Evolutionary conservation across 2,329 filamentous ascomycete genomes (phyloP).

Genomic region (Fusarium duplospermum): DNA sequence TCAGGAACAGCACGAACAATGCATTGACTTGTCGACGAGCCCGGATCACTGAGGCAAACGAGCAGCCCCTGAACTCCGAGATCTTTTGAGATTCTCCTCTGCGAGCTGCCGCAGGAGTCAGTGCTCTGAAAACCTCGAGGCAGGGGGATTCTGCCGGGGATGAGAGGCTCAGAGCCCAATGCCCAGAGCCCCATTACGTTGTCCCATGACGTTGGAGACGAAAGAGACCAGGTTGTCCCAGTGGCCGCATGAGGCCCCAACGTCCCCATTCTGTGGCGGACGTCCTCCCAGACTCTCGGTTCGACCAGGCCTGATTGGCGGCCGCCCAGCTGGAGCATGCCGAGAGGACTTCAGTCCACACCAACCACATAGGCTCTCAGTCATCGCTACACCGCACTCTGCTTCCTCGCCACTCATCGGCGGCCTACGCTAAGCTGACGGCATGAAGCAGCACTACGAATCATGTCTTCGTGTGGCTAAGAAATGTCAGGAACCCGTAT

Average conservation of each 20-base stretch:
- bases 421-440: conserved; percentile 44
- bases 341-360: conserved; percentile 30
- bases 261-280: conserved; percentile 34
- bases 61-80: conserved; percentile 3
- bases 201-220: conserved; percentile 31
- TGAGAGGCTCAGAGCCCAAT: conserved; percentile 1
- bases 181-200: conserved; percentile 4
- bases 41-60: conserved; percentile 22
- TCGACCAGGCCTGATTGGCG: conserved; percentile 45
- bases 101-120: neutral
- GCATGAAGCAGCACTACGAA: conserved; percentile 23
- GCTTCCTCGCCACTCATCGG: conserved; percentile 38
- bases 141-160: neutral
- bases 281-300: conserved; percentile 39
- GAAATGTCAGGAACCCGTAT: conserved; percentile 19
- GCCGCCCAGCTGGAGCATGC: conserved; percentile 32
- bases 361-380: conserved; percentile 26
- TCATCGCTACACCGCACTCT: conserved; percentile 36
- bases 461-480: conserved; percentile 21
- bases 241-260: conserved; percentile 31
- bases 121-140: neutral
- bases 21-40: conserved; percentile 32
- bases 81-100: conserved; percentile 7
- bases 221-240: conserved; percentile 25
- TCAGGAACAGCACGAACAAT: conserved; percentile 26